phyloP scores from a whole-genome alignment of 805 yeast genomes.

The Sungouiella thailandica region DNA sequence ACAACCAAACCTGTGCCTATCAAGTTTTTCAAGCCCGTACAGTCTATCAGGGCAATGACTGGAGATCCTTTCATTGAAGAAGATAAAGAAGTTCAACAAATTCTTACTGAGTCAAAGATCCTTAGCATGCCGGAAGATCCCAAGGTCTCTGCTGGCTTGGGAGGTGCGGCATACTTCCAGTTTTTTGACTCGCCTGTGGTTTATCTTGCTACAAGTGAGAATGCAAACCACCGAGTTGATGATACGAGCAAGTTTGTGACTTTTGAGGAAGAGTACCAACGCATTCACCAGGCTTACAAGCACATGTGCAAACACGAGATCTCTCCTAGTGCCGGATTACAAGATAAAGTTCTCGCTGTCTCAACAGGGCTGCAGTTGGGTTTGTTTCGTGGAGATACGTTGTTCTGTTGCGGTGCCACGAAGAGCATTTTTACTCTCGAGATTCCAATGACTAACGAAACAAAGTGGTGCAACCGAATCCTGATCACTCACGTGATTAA shows the following conservation, averaged over 20 bases:
- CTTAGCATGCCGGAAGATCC: slow-evolving; percentile 17
- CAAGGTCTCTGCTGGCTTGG: slow-evolving; percentile 18
- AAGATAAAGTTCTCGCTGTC: slow-evolving; percentile 7
- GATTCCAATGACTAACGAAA: slow-evolving; percentile 19
- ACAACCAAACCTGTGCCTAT: slow-evolving; percentile 38
- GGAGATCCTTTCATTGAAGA: slow-evolving; percentile 42
- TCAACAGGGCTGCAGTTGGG: slow-evolving; percentile 9
- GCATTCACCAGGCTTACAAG: slow-evolving; percentile 21
- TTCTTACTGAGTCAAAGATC: slow-evolving; percentile 37
- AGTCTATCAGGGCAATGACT: slow-evolving; percentile 40
- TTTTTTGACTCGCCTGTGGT: slow-evolving; percentile 25
- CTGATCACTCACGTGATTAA: slow-evolving; percentile 33
- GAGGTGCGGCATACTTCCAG: slow-evolving; percentile 31
- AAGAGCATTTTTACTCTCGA: slow-evolving; percentile 6
- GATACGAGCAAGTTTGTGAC: slow-evolving; percentile 18
- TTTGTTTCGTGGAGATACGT: slow-evolving; percentile 10
- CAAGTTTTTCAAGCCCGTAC: slow-evolving; percentile 44
- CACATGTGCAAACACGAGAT: slow-evolving; percentile 1
- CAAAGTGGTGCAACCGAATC: slow-evolving; percentile 28
- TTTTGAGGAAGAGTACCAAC: slow-evolving; percentile 31
- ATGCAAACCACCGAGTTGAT: not conserved
- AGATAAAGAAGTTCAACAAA: slow-evolving; percentile 18
- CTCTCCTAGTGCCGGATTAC: not conserved
- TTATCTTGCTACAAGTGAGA: slow-evolving; percentile 1
- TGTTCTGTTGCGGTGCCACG: slow-evolving; percentile 11